These are phyloP conservation scores for Apiospora saccharicola DNA, from an alignment of 2,329 filamentous ascomycete species.

Conservation along the genomic window DNA sequence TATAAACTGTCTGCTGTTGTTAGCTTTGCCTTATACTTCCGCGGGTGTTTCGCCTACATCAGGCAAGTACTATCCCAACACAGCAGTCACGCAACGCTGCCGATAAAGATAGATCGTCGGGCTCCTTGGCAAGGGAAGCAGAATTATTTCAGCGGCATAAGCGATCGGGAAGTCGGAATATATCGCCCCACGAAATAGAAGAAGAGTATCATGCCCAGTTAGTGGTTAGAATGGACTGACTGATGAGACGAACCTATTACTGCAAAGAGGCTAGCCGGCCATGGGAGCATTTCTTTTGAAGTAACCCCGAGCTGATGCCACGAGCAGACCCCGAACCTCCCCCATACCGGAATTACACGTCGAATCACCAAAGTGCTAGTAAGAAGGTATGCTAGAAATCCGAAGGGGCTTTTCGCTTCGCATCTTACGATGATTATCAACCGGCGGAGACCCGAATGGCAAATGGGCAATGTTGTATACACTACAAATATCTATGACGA, in stretches of 20 bases:
- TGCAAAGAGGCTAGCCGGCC: not conserved
- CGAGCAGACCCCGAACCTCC: not conserved
- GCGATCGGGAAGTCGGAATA: constrained; percentile 7
- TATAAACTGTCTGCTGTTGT: not conserved
- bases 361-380: not conserved
- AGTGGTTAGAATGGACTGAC: not conserved
- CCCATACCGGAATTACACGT: not conserved
- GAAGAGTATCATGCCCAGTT: not conserved
- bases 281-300: not conserved
- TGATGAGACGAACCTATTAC: not conserved
- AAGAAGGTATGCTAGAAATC: not conserved
- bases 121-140: not conserved
- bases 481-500: constrained; percentile 9
- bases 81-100: not conserved
- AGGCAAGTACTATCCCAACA: not conserved
- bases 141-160: constrained; percentile 12
- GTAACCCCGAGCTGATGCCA: not conserved
- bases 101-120: not conserved
- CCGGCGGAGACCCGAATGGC: not conserved
- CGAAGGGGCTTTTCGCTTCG: not conserved
- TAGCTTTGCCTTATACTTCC: not conserved
- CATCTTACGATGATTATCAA: not conserved
- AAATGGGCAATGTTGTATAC: not conserved
- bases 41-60: not conserved
- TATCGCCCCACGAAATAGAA: not conserved